Conservation (phyloP, 148 eudicot genomes). For the Tetragonia tetragonoides region DNA sequence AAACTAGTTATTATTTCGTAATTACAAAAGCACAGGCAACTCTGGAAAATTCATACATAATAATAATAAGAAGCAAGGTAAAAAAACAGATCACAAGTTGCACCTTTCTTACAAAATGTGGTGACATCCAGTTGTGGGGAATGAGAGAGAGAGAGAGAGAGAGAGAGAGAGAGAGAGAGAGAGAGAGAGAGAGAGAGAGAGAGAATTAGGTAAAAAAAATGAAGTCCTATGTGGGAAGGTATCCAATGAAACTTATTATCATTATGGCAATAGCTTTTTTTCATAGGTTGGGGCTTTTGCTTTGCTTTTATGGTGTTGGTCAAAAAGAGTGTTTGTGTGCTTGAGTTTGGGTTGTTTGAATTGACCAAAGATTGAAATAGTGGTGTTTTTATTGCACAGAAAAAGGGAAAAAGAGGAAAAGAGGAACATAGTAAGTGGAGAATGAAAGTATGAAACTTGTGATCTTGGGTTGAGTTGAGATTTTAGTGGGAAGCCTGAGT, state of each 20-base stretch:
- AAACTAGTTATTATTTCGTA: neutral
- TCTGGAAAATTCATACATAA: neutral
- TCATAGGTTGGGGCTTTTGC: slow-evolving; percentile 9
- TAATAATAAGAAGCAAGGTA: neutral
- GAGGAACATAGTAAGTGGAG: slow-evolving; percentile 14
- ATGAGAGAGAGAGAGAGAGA: neutral
- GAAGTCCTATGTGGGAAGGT: slow-evolving; percentile 9
- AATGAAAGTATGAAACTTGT: slow-evolving; percentile 30
- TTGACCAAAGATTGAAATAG: slow-evolving; percentile 22
- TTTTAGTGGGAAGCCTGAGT: slow-evolving; percentile 14
- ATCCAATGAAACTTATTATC: slow-evolving; percentile 29
- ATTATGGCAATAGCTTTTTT: slow-evolving; percentile 13
- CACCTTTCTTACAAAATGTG: neutral
- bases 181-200: neutral
- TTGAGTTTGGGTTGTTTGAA: slow-evolving; percentile 17
- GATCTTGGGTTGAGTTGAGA: slow-evolving; percentile 1
- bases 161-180: neutral
- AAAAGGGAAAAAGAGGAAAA: slow-evolving; percentile 8
- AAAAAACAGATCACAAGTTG: neutral
- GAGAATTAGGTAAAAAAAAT: slow-evolving; percentile 13
- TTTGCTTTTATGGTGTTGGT: slow-evolving; percentile 25
- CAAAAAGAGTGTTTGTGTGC: slow-evolving; percentile 21
- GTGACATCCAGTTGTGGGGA: slow-evolving; percentile 16
- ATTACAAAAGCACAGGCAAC: neutral
- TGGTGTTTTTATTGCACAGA: slow-evolving; percentile 19